Base-by-base conservation (phyloP, 2,329 filamentous ascomycete species). In the Epichloe amarillans region DNA sequence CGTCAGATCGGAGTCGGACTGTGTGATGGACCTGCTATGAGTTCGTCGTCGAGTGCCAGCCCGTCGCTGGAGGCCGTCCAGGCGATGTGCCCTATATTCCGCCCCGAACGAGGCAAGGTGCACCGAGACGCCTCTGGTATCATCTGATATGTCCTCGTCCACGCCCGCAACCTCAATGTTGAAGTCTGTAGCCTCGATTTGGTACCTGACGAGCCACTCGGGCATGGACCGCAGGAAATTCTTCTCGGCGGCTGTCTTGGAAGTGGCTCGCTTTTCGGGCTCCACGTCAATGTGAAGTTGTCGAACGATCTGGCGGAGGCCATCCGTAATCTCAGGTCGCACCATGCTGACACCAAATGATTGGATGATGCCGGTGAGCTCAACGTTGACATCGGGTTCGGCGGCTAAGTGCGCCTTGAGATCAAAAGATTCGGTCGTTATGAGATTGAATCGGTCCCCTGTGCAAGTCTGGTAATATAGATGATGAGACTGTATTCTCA, bases 391-490 rank as follows among this genome's bases (percentile, higher is more conserved):
- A 56, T 96, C 84, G 0, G 90, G 90, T 4, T 86, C 82, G 5
- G 91, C 91, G 56, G 81, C 91, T 12, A 97, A 70, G 60, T 95
- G 85, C 0, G 87, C 71, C 61, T 91, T 95, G 51, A 96, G 66
- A 60, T 98, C 93, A 52, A 96, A 79, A 2, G 83, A 86, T 61
- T 98, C 91, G 0, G 86, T 94, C 37, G 89, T 82, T 3, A 97
- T 76, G 5, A 98, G 74, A 60, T 95, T 88, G 61, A 95, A 91
- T 48, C 88, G 84, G 53, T 82, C 80, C 5, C 89, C 86, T 10
- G 82, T 79, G 21, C 85, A 83, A 0, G 89, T 95, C 62, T 96
- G 94, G 63, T 98, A 98, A 65, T 97, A 98, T 1, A 98, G 75
- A 56, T 88, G 80, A 63, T 96, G 89, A 1, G 88, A 86, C 55